phyloP scores from a whole-genome alignment of 805 yeast genomes.

The Zygosaccharomyces bisporus region DNA sequence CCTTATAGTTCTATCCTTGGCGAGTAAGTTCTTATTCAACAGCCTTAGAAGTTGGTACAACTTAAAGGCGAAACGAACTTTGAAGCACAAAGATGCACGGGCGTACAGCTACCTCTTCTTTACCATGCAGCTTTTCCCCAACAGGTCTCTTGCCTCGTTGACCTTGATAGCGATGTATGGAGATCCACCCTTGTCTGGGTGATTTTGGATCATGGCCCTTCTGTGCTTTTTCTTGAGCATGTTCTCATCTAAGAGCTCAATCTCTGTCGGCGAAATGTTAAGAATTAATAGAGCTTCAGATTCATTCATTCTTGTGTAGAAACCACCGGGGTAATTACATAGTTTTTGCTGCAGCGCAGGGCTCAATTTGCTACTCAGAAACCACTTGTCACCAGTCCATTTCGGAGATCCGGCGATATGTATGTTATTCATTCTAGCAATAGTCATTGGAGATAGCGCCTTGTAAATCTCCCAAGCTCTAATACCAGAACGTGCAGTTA shows the following conservation, averaged over 20 bases:
- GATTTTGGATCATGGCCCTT: slow-evolving; percentile 79
- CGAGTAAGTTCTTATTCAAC: not conserved
- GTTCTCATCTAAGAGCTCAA: slow-evolving; percentile 45
- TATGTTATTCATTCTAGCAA: slow-evolving; percentile 31
- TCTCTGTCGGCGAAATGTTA: slow-evolving; percentile 54
- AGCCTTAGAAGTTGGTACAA: not conserved
- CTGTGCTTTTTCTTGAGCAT: slow-evolving; percentile 76
- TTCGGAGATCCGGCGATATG: slow-evolving; percentile 12
- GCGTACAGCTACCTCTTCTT: slow-evolving; percentile 12
- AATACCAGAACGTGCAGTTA: slow-evolving; percentile 28
- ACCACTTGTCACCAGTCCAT: slow-evolving; percentile 14
- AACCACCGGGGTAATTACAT: slow-evolving; percentile 53
- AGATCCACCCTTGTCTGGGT: slow-evolving; percentile 94
- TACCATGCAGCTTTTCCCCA: slow-evolving; percentile 34
- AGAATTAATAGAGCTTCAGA: slow-evolving; percentile 65
- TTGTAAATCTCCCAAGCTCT: slow-evolving; percentile 33
- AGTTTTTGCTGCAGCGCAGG: slow-evolving; percentile 16
- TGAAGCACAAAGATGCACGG: not conserved
- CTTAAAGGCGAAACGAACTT: not conserved
- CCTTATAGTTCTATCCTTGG: not conserved
- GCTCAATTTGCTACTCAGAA: slow-evolving; percentile 18
- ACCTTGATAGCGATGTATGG: slow-evolving; percentile 86
- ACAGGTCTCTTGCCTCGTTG: slow-evolving; percentile 84
- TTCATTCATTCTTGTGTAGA: slow-evolving; percentile 61
- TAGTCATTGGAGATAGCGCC: slow-evolving; percentile 26